phyloP scores from a whole-genome alignment of 179 eudicot genomes.

The Pouteria campechiana region DNA sequence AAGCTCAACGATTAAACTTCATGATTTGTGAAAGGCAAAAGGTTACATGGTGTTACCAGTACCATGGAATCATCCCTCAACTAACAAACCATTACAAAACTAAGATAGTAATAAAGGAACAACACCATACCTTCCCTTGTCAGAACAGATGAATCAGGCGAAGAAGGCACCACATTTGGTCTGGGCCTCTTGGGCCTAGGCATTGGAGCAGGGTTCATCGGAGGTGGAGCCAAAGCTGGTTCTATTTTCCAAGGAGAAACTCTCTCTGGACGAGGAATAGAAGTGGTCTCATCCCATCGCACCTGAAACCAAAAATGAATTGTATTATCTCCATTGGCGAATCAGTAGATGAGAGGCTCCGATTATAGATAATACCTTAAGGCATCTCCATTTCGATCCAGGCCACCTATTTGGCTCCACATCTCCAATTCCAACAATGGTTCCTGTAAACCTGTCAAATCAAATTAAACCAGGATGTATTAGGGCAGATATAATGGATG shows the following conservation, averaged over 20 bases:
- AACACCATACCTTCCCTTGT: constrained; percentile 67
- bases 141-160: constrained; percentile 67
- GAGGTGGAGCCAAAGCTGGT: constrained; percentile 66
- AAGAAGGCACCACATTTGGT: constrained; percentile 45
- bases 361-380: constrained; percentile 61
- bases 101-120: too few relatives aligned
- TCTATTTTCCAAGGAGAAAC: constrained; percentile 95
- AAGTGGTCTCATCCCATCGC: constrained; percentile 94
- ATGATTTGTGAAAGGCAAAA: too few relatives aligned
- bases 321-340: too few relatives aligned
- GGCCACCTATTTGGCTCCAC: constrained; percentile 66
- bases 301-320: constrained; percentile 35
- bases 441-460: constrained; percentile 73
- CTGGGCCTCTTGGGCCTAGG: constrained; percentile 76
- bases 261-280: constrained; percentile 81
- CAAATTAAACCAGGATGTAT: neutral
- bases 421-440: constrained; percentile 87
- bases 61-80: too few relatives aligned
- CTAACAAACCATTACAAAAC: too few relatives aligned
- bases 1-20: too few relatives aligned
- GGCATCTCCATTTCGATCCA: constrained; percentile 85
- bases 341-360: too few relatives aligned
- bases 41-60: too few relatives aligned
- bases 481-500: too few relatives aligned
- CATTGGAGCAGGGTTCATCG: constrained; percentile 71